phyloP scores from a whole-genome alignment of 2,329 filamentous ascomycete genomes.

The Monosporascus sp. region DNA sequence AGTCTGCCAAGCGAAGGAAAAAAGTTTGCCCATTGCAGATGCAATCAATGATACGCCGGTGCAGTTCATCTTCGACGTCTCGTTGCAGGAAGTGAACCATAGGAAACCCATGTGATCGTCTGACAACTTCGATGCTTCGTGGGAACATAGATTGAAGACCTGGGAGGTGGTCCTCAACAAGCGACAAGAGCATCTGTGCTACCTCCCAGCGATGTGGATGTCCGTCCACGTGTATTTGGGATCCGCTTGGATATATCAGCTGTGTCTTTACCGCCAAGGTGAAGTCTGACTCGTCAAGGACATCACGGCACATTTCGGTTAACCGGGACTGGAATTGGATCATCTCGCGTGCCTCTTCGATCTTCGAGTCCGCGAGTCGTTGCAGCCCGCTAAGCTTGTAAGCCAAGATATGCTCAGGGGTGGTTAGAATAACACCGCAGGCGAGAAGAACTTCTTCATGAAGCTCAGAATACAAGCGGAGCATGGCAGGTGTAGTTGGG shows the following conservation, averaged over 20 bases:
- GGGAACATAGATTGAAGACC: slow-evolving; percentile 34
- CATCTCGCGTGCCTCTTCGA: slow-evolving; percentile 39
- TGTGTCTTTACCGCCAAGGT: slow-evolving; percentile 50
- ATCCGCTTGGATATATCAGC: slow-evolving; percentile 51
- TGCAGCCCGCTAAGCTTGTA: slow-evolving; percentile 60
- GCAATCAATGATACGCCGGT: slow-evolving; percentile 33
- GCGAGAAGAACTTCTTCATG: slow-evolving; percentile 32
- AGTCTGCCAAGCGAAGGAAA: slow-evolving; percentile 14
- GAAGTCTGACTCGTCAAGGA: slow-evolving; percentile 60
- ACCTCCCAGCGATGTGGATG: slow-evolving; percentile 48
- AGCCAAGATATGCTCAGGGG: slow-evolving; percentile 60
- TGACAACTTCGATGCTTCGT: slow-evolving; percentile 40
- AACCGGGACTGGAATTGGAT: slow-evolving; percentile 48
- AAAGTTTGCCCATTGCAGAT: slow-evolving; percentile 29
- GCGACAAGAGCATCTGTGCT: slow-evolving; percentile 33
- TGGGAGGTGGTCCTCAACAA: slow-evolving; percentile 33
- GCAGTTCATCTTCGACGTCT: slow-evolving; percentile 40
- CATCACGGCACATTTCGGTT: slow-evolving; percentile 45
- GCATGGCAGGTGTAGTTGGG: slow-evolving; percentile 22
- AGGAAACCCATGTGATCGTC: slow-evolving; percentile 40
- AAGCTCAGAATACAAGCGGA: slow-evolving; percentile 32
- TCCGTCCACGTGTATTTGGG: slow-evolving; percentile 43
- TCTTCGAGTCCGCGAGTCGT: slow-evolving; percentile 42
- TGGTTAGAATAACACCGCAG: slow-evolving; percentile 51
- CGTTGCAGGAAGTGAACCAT: slow-evolving; percentile 49